Conservation (phyloP, 2,329 filamentous ascomycete species). For the Colletotrichum endophyticum region DNA sequence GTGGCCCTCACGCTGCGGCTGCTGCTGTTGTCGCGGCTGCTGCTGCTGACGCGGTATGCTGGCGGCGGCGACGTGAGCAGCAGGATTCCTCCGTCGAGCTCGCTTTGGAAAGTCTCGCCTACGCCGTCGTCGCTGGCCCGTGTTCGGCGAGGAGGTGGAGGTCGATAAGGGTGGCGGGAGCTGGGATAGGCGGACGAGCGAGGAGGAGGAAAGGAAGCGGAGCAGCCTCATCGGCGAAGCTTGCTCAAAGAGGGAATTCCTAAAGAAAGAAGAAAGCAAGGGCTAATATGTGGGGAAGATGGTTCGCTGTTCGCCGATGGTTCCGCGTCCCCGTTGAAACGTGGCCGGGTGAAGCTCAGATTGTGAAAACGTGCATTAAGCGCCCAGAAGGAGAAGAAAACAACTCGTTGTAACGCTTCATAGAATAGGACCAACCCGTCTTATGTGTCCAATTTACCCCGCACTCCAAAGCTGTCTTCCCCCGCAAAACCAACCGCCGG, state of each 20-base stretch:
- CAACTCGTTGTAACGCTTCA: not conserved
- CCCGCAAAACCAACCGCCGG: not conserved
- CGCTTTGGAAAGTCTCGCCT: conserved; percentile 4
- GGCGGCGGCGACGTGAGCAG: not conserved
- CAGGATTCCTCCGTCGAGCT: not conserved
- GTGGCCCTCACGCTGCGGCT: not conserved
- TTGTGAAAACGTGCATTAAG: not conserved
- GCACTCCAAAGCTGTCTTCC: not conserved
- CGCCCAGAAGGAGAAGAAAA: not conserved
- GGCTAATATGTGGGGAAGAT: not conserved
- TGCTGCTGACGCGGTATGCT: conserved; percentile 2
- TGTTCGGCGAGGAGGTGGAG: not conserved
- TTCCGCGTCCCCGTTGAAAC: not conserved
- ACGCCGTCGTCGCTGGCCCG: not conserved
- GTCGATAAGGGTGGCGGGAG: not conserved
- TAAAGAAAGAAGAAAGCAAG: not conserved
- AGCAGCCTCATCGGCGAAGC: not conserved
- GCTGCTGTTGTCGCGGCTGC: not conserved
- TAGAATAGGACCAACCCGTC: not conserved
- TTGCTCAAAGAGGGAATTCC: not conserved
- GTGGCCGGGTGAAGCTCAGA: not conserved
- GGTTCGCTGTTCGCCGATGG: not conserved
- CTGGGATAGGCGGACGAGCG: not conserved
- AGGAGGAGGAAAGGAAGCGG: not conserved
- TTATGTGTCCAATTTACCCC: conserved; percentile 1